A percentile compares a stretch with the other conserved stretches of the same genome.
Conservation (phyloP, 2,329 filamentous ascomycete species). For the Penicillium sp. region DNA sequence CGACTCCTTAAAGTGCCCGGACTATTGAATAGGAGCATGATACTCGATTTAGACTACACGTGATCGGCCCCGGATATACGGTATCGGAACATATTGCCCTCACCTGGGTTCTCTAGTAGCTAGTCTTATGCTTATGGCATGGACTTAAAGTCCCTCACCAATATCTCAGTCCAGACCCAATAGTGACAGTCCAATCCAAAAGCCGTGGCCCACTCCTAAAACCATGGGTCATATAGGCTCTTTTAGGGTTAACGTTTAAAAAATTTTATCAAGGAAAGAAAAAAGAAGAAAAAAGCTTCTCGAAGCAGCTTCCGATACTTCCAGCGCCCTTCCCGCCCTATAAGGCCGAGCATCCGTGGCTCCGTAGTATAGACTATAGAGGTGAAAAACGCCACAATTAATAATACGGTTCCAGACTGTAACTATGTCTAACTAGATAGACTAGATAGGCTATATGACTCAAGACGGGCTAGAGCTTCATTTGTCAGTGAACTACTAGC, state of each 20-base stretch:
- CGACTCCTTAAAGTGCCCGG: background rate
- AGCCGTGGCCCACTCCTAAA: constrained; percentile 6
- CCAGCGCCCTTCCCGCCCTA: constrained; percentile 1
- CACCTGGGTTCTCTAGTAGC: background rate
- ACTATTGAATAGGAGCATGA: constrained; percentile 7
- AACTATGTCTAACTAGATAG: background rate
- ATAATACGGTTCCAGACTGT: background rate
- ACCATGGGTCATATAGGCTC: constrained; percentile 12
- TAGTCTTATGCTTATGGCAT: background rate
- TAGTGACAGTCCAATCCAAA: constrained; percentile 6
- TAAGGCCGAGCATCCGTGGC: background rate
- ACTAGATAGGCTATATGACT: no score
- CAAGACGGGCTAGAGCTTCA: background rate
- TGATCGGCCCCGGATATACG: constrained; percentile 18
- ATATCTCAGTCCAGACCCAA: constrained; percentile 9
- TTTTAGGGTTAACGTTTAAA: background rate
- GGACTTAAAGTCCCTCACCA: constrained; percentile 1
- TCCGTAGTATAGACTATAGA: background rate
- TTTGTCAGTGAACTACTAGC: constrained; percentile 1
- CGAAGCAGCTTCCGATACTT: constrained; percentile 4
- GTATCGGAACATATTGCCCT: constrained; percentile 4
- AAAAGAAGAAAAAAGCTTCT: constrained; percentile 1
- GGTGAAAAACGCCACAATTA: background rate
- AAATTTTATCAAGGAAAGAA: background rate
- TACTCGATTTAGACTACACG: constrained; percentile 11